These are phyloP conservation scores for Sequoiadendron giganteum DNA, from an alignment of 75 land plant species.

Conservation along the genomic window DNA sequence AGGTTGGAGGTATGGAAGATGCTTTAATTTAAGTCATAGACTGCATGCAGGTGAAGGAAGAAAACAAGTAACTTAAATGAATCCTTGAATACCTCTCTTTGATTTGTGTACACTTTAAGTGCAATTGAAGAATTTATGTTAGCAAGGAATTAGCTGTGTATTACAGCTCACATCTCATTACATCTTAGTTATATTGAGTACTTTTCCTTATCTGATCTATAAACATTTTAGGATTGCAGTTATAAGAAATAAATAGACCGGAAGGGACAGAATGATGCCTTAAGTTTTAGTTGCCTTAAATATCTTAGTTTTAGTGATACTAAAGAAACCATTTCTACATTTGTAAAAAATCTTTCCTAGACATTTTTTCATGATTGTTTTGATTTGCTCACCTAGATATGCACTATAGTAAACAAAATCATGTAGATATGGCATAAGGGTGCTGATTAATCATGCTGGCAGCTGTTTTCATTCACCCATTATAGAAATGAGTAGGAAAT, in stretches of 20 bases:
- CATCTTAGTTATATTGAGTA: not conserved
- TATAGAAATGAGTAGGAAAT: not conserved
- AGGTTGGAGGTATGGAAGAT: not conserved
- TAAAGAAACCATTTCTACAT: not conserved
- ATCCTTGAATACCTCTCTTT: not conserved
- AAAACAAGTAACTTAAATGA: not conserved
- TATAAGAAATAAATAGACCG: not conserved
- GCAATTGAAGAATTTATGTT: not conserved
- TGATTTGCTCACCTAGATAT: not conserved
- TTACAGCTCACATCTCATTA: not conserved
- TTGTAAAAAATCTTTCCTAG: not conserved
- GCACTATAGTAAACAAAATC: not conserved
- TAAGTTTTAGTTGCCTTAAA: not conserved
- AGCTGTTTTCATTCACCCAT: not conserved
- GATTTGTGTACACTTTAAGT: not conserved
- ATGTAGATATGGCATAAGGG: not conserved
- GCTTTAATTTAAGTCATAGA: not conserved
- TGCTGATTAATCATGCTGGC: not conserved
- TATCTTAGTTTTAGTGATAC: not conserved
- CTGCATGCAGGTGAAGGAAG: not conserved
- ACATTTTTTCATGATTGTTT: not conserved
- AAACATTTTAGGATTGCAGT: conserved; percentile 1
- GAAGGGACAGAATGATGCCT: not conserved
- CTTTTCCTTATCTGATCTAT: not conserved
- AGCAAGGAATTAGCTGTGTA: not conserved